A percentile compares a stretch with the other conserved stretches of the same genome.
Conservation (phyloP, 495 filamentous ascomycete species). For the Penicillium verhagenii region DNA sequence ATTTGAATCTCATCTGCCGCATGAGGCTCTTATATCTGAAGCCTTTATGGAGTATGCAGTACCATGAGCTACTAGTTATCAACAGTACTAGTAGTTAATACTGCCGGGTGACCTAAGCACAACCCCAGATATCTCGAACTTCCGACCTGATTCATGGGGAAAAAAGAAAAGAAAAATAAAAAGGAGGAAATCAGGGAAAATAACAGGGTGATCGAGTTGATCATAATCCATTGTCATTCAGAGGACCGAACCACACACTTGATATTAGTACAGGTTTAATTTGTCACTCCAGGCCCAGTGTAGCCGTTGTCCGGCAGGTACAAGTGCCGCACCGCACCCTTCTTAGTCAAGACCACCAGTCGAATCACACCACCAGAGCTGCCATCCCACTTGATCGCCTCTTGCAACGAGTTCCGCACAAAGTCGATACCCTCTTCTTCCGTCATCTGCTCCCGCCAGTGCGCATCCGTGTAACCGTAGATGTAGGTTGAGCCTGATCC, state of each 20-base stretch:
- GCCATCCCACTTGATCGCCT: constrained; percentile 99
- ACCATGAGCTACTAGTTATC: no score
- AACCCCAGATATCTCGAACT: no score
- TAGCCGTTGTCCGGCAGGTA: constrained; percentile 89
- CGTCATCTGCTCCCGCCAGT: constrained; percentile 95
- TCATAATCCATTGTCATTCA: constrained; percentile 6
- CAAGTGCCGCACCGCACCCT: constrained; percentile 84
- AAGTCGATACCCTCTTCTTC: constrained; percentile 91
- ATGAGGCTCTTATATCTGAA: no score
- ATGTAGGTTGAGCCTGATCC: constrained; percentile 98
- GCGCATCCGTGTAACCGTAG: constrained; percentile 95
- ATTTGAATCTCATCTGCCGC: no score
- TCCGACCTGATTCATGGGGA: background rate
- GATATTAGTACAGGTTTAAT: constrained; percentile 34
- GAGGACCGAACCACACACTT: background rate
- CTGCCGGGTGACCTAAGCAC: no score
- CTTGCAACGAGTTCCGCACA: constrained; percentile 82
- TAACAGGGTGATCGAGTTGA: background rate
- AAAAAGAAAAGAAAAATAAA: background rate
- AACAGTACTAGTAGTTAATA: no score
- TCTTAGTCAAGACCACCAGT: constrained; percentile 88
- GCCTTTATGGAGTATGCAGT: no score
- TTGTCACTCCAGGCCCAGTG: constrained; percentile 56
- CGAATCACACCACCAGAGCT: constrained; percentile 98
- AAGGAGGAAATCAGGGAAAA: background rate